A percentile compares a stretch with the other conserved stretches of the same genome.
phyloP scores from a whole-genome alignment of 2,329 filamentous ascomycete genomes.

The Penicillium sp. region DNA sequence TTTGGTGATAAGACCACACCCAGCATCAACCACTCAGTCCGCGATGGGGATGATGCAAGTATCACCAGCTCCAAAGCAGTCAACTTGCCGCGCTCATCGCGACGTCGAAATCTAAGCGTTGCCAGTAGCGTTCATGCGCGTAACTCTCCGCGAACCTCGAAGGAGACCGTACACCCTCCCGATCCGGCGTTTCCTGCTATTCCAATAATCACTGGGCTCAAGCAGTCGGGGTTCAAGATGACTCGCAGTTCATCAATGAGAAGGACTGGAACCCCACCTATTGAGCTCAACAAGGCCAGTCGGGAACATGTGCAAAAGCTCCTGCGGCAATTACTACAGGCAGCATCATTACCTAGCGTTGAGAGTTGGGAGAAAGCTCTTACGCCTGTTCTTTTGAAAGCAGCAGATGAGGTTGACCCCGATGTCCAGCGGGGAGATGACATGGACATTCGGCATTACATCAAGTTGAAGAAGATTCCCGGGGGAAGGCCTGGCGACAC shows the following conservation, averaged over 20 bases:
- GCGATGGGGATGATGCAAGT: conserved; percentile 60
- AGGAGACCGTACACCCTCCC: conserved; percentile 44
- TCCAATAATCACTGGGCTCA: conserved; percentile 36
- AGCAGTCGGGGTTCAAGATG: conserved; percentile 44
- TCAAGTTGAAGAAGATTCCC: conserved; percentile 94
- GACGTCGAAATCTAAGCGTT: conserved; percentile 77
- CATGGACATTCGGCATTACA: conserved; percentile 95
- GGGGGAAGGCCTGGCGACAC: conserved; percentile 87
- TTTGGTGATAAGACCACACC: conserved; percentile 68
- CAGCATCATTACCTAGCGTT: conserved; percentile 65
- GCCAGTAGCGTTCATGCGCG: conserved; percentile 68
- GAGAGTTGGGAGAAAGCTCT: conserved; percentile 83
- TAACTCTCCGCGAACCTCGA: conserved; percentile 63
- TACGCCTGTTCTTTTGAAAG: conserved; percentile 80
- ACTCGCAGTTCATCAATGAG: conserved; percentile 80
- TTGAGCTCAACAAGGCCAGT: conserved; percentile 82
- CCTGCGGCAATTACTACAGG: conserved; percentile 73
- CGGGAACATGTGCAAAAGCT: conserved; percentile 81
- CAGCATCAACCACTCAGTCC: conserved; percentile 62
- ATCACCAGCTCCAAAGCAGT: conserved; percentile 56
- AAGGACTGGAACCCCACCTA: conserved; percentile 64
- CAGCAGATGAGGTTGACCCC: conserved; percentile 89
- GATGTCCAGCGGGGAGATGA: conserved; percentile 86
- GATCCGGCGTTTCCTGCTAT: conserved; percentile 33
- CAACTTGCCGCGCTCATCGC: conserved; percentile 56